A percentile compares a stretch with the other conserved stretches of the same genome.
phyloP scores from a whole-genome alignment of 345 rosid genomes.

The Linum tenue region DNA sequence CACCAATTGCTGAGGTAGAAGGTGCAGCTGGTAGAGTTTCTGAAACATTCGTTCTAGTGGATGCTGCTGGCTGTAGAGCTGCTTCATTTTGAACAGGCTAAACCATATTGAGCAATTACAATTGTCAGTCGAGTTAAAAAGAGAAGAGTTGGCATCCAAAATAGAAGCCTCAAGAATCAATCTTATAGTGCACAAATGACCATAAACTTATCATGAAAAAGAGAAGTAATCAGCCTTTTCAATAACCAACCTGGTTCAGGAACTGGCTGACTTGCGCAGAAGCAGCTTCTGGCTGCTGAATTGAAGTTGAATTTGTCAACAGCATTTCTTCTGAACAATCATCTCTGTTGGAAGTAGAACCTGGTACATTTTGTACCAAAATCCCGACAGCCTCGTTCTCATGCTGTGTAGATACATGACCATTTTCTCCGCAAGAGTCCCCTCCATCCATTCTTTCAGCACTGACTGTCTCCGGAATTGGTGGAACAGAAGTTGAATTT shows the following conservation, averaged over 20 bases:
- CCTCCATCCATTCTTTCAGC: neutral
- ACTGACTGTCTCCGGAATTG: neutral
- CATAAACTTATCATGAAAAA: neutral
- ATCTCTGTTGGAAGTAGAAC: conserved; percentile 1
- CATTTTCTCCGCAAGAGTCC: neutral
- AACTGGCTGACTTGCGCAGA: neutral
- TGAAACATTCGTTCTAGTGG: conserved; percentile 18
- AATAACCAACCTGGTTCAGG: neutral
- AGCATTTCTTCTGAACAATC: conserved; percentile 10
- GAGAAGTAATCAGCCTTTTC: neutral
- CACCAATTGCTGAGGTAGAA: conserved; percentile 12
- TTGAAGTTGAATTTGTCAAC: conserved; percentile 3
- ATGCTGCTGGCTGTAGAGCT: conserved; percentile 17
- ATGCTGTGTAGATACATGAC: neutral
- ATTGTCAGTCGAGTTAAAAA: neutral
- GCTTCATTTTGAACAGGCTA: conserved; percentile 2
- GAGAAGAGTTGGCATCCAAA: neutral
- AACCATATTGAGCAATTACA: neutral
- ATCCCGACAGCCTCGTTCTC: neutral
- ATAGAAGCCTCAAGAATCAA: neutral
- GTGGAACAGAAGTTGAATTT: conserved; percentile 5
- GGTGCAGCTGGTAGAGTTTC: conserved; percentile 16
- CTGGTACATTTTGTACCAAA: neutral
- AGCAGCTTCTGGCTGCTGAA: conserved; percentile 7
- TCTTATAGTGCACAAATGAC: neutral